Conservation (phyloP, 2,329 filamentous ascomycete species). For the Metarhizium guizhouense region DNA sequence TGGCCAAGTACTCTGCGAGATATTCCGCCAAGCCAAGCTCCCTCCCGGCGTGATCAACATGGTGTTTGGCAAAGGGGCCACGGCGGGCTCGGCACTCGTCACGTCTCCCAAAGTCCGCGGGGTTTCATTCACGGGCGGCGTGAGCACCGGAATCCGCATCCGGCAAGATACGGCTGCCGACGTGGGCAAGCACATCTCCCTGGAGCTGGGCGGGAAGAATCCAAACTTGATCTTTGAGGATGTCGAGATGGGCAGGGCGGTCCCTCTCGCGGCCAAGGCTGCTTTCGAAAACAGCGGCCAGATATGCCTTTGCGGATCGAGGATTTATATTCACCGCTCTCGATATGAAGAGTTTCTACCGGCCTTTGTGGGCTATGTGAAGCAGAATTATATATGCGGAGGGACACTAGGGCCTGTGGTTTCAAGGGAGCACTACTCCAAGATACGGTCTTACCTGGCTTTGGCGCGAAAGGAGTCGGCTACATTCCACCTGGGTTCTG, state of each 20-base stretch:
- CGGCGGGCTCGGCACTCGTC: neutral
- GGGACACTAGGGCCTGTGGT: neutral
- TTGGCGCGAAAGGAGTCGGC: neutral
- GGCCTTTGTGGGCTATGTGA: neutral
- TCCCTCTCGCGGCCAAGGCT: constrained; percentile 35
- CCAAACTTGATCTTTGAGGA: constrained; percentile 68
- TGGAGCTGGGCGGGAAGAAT: constrained; percentile 66
- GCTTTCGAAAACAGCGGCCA: constrained; percentile 41
- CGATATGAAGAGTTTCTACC: neutral
- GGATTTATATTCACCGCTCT: constrained; percentile 34
- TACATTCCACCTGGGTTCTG: neutral
- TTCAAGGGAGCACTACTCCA: neutral
- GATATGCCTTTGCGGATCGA: constrained; percentile 26
- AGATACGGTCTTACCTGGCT: neutral
- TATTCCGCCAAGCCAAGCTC: neutral
- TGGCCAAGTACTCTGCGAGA: neutral
- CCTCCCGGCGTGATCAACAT: neutral
- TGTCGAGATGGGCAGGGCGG: constrained; percentile 61
- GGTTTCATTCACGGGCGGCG: neutral
- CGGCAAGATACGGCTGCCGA: constrained; percentile 49
- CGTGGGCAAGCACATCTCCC: constrained; percentile 68
- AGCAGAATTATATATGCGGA: constrained; percentile 9
- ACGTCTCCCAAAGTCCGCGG: neutral
- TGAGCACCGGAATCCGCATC: neutral
- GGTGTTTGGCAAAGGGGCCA: neutral